Evolutionary conservation across 2,329 filamentous ascomycete genomes (phyloP).

Genomic region (Aspergillus quadrilineatus): DNA sequence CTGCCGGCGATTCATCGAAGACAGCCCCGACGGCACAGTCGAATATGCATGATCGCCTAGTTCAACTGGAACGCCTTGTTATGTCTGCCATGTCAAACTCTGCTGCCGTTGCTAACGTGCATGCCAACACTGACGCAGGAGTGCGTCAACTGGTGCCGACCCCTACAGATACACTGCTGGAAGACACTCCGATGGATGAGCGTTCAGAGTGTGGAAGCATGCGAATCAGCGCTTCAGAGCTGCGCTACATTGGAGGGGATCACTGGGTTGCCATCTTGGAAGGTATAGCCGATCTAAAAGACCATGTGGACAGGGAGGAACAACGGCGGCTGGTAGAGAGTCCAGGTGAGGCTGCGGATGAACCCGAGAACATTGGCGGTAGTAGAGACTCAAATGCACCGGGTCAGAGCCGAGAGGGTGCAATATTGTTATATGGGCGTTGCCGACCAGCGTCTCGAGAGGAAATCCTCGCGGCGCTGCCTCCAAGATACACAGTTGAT

Average conservation of each 20-base stretch:
- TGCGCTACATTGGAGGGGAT: constrained; percentile 26
- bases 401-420: background rate
- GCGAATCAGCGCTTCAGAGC: constrained; percentile 19
- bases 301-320: constrained; percentile 24
- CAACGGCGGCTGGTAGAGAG: constrained; percentile 14
- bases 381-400: background rate
- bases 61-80: constrained; percentile 57
- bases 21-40: constrained; percentile 30
- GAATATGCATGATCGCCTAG: constrained; percentile 53
- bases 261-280: constrained; percentile 32
- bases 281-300: constrained; percentile 27
- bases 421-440: constrained; percentile 18
- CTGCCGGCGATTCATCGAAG: background rate
- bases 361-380: too few species aligned
- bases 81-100: constrained; percentile 48
- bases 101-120: background rate
- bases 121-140: too few species aligned
- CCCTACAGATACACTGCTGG: background rate
- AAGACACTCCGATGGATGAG: background rate
- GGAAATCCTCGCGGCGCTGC: constrained; percentile 25
- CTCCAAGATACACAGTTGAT: constrained; percentile 24
- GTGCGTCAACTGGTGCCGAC: background rate
- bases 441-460: constrained; percentile 12
- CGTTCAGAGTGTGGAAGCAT: constrained; percentile 24
- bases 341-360: too few species aligned